These are phyloP conservation scores for Gracilaria gracilis DNA, from an alignment of 23 red algal species.

Conservation along the genomic window DNA sequence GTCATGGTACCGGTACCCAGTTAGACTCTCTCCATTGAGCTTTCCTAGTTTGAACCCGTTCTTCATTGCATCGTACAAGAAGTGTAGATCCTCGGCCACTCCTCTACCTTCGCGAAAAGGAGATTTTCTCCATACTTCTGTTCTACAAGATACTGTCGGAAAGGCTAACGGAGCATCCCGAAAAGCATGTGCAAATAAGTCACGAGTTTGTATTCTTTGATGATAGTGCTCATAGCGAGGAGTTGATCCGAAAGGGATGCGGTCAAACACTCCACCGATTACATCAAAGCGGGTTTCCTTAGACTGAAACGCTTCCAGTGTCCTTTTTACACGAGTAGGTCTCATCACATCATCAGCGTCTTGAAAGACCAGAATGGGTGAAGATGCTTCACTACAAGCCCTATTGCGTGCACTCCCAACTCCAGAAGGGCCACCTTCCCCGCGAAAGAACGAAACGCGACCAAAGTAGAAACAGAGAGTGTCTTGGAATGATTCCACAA, in stretches of 20 bases:
- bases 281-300: slow-evolving; percentile 20
- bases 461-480: neutral
- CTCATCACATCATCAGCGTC: slow-evolving; percentile 73
- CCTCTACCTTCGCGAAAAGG: slow-evolving; percentile 32
- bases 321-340: slow-evolving; percentile 36
- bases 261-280: slow-evolving; percentile 67
- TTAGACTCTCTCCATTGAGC: slow-evolving; percentile 38
- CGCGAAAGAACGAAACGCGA: neutral
- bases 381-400: slow-evolving; percentile 35
- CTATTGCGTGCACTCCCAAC: slow-evolving; percentile 63
- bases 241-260: slow-evolving; percentile 60
- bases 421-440: slow-evolving; percentile 19
- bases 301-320: slow-evolving; percentile 47
- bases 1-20: slow-evolving; percentile 50
- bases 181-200: slow-evolving; percentile 70
- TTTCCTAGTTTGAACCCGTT: slow-evolving; percentile 51
- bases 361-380: slow-evolving; percentile 54
- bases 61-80: slow-evolving; percentile 52
- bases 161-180: slow-evolving; percentile 73
- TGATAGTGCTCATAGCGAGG: slow-evolving; percentile 75
- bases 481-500: slow-evolving; percentile 12
- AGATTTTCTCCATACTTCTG: slow-evolving; percentile 22
- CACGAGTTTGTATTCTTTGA: slow-evolving; percentile 2
- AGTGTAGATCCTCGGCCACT: slow-evolving; percentile 60
- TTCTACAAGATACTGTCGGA: slow-evolving; percentile 72